These are phyloP conservation scores for Elsinoe australis DNA, from an alignment of 2,329 filamentous ascomycete species.

Conservation along the genomic window DNA sequence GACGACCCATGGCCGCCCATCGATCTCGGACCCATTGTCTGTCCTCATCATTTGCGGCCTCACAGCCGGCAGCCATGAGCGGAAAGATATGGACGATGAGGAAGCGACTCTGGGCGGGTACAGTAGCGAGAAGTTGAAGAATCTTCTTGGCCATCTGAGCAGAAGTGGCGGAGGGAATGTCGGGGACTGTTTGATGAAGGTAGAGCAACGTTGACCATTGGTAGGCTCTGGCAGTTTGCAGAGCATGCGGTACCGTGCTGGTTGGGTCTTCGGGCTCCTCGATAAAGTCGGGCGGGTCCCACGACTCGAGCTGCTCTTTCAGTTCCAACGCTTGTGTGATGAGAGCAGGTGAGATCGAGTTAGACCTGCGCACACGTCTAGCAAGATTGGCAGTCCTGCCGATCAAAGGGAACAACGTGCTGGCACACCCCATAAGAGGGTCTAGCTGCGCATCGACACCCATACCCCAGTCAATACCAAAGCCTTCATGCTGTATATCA, in stretches of 20 bases:
- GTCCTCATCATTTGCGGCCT: constrained; percentile 52
- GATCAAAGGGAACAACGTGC: constrained; percentile 60
- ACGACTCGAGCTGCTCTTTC: constrained; percentile 53
- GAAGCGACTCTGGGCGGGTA: constrained; percentile 54
- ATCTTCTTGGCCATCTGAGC: constrained; percentile 55
- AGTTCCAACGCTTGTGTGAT: constrained; percentile 56
- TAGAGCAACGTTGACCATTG: constrained; percentile 60
- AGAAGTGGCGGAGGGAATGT: constrained; percentile 51
- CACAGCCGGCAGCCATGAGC: constrained; percentile 59
- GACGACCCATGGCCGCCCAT: constrained; percentile 53
- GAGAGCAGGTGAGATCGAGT: constrained; percentile 52
- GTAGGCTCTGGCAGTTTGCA: constrained; percentile 60
- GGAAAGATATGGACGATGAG: constrained; percentile 65
- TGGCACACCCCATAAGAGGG: constrained; percentile 62
- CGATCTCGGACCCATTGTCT: constrained; percentile 56
- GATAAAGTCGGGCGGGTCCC: constrained; percentile 52
- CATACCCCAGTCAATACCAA: constrained; percentile 33
- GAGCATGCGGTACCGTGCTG: constrained; percentile 54
- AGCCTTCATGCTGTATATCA: constrained; percentile 23
- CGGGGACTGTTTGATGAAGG: constrained; percentile 60
- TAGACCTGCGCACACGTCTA: constrained; percentile 50
- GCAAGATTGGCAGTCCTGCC: constrained; percentile 58
- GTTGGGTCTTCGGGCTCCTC: constrained; percentile 57
- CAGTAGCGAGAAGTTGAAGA: constrained; percentile 54
- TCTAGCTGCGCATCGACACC: constrained; percentile 51